These are phyloP conservation scores for Rhododendron simsii DNA, from an alignment of 148 eudicot genomes.

Conservation along the genomic window DNA sequence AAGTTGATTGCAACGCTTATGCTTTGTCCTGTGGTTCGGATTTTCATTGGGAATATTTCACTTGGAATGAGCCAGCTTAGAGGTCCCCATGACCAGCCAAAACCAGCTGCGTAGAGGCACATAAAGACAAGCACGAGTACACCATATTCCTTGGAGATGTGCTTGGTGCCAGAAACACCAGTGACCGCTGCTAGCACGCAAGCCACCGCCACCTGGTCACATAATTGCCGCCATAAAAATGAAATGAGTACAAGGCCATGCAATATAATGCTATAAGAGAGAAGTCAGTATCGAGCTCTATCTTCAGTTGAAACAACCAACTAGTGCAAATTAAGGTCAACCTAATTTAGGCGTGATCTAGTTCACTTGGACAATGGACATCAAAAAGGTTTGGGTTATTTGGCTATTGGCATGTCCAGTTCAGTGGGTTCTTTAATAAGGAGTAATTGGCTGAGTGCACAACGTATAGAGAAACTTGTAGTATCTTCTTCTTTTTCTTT, in stretches of 20 bases:
- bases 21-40: conserved; percentile 49
- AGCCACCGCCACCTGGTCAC: conserved; percentile 40
- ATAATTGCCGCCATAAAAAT: not conserved
- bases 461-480: too few species aligned
- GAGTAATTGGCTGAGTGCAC: too few species aligned
- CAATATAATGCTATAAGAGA: not conserved
- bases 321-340: not conserved
- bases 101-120: conserved; percentile 62
- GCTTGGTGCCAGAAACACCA: conserved; percentile 39
- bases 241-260: not conserved
- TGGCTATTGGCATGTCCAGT: not conserved
- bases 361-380: not conserved
- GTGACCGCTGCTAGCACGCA: conserved; percentile 28
- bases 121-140: conserved; percentile 38
- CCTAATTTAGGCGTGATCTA: not conserved
- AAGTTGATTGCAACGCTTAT: conserved; percentile 44
- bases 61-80: conserved; percentile 54
- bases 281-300: not conserved
- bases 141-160: conserved; percentile 29
- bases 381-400: not conserved
- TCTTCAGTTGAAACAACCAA: not conserved
- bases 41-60: conserved; percentile 54
- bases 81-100: conserved; percentile 75
- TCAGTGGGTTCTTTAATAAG: too few species aligned
- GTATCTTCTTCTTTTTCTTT: too few species aligned